Percentiles rank a stretch among this genome's conserved stretches.
phyloP scores from a whole-genome alignment of 139 green algal species.

The Trebouxia sp. region DNA sequence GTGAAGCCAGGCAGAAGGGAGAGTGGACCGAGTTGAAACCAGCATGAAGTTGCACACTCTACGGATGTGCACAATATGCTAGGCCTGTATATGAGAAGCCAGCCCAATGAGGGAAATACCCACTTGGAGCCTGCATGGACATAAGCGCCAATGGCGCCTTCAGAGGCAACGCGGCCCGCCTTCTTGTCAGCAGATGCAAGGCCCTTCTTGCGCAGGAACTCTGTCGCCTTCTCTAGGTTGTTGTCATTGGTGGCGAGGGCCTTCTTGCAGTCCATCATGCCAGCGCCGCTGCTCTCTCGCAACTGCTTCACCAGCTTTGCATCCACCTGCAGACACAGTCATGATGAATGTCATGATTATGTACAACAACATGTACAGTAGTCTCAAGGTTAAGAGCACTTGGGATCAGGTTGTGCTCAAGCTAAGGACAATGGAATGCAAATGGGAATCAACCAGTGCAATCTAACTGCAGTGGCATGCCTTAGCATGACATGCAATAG shows the following conservation, averaged over 20 bases:
- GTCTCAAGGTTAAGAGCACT: background rate
- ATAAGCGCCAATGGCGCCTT: slow-evolving; percentile 87
- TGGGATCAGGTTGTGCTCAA: background rate
- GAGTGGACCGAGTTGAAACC: too few relatives aligned
- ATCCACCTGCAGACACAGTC: slow-evolving; percentile 46
- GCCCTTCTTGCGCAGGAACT: slow-evolving; percentile 88
- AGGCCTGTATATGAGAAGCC: too few relatives aligned
- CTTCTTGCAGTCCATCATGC: slow-evolving; percentile 99
- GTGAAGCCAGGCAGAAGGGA: too few relatives aligned
- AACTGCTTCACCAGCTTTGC: slow-evolving; percentile 88
- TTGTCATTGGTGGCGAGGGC: slow-evolving; percentile 78
- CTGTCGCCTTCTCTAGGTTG: slow-evolving; percentile 80
- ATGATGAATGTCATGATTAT: background rate
- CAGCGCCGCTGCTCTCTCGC: slow-evolving; percentile 82
- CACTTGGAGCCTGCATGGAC: slow-evolving; percentile 90
- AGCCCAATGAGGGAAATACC: background rate
- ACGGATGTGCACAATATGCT: too few relatives aligned
- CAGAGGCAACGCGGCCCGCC: slow-evolving; percentile 76
- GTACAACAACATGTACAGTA: background rate
- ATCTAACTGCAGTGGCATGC: too few relatives aligned
- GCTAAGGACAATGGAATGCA: background rate
- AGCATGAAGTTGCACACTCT: too few relatives aligned
- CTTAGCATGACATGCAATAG: too few relatives aligned
- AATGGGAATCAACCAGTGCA: too few relatives aligned
- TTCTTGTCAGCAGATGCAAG: slow-evolving; percentile 98